phyloP scores from a whole-genome alignment of 192 early-diverging fungal species.

The Coemansia sp. region DNA sequence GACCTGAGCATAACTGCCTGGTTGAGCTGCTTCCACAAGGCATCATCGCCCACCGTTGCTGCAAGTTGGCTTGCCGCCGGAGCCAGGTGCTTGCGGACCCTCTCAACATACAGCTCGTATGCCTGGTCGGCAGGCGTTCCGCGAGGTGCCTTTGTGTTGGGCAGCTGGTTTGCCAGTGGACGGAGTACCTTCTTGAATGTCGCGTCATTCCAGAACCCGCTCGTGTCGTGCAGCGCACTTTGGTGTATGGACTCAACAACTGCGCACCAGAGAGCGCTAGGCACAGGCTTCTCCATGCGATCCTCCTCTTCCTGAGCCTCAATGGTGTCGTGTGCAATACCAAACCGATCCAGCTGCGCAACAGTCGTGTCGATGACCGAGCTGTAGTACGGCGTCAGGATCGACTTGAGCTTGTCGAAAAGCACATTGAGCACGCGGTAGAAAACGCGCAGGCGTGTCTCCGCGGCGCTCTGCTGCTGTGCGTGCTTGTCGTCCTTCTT shows the following conservation, averaged over 20 bases:
- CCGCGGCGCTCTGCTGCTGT: slow-evolving; percentile 22
- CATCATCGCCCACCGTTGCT: slow-evolving; percentile 72
- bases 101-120: slow-evolving; percentile 50
- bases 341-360: slow-evolving; percentile 58
- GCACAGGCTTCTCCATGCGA: slow-evolving; percentile 37
- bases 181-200: slow-evolving; percentile 74
- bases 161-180: slow-evolving; percentile 75
- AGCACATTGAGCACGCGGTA: slow-evolving; percentile 42
- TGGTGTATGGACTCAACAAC: slow-evolving; percentile 69
- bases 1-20: slow-evolving; percentile 76
- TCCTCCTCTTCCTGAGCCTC: slow-evolving; percentile 49
- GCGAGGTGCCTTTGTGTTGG: slow-evolving; percentile 53
- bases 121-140: slow-evolving; percentile 7
- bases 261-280: slow-evolving; percentile 71
- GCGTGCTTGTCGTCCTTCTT: slow-evolving; percentile 32
- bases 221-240: slow-evolving; percentile 66
- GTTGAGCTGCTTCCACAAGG: slow-evolving; percentile 87
- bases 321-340: slow-evolving; percentile 20
- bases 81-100: slow-evolving; percentile 65
- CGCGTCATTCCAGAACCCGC: slow-evolving; percentile 66
- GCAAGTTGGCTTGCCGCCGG: slow-evolving; percentile 82
- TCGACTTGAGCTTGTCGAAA: slow-evolving; percentile 55
- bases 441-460: slow-evolving; percentile 42
- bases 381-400: slow-evolving; percentile 78
- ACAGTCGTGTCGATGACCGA: slow-evolving; percentile 73